Base-by-base conservation (phyloP, 2,329 filamentous ascomycete species). In the Fonsecaea nubica region DNA sequence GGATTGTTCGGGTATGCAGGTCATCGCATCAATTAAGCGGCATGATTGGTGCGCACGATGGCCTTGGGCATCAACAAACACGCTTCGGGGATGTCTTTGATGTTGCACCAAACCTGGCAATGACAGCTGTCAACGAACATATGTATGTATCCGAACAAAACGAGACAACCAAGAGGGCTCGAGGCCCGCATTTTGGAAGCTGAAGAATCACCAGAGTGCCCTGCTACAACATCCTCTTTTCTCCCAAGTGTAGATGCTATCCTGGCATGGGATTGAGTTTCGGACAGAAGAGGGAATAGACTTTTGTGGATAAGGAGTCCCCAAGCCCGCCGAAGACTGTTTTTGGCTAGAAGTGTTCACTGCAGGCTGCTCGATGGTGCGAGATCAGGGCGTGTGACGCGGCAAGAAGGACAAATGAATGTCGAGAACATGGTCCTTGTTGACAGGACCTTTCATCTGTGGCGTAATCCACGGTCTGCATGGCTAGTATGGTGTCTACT, bases 1-100 rank as follows among this genome's bases (percentile, higher is more conserved):
- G 38, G 58, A 48, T 58, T 50, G 45, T 53, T 50, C 62, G 62
- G 64, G 54, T 69, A 69, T 69, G 67, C 67, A 69, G 67, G 67
- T 69, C 67, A 69, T 69, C 58, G 59, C 61, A 59, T 38, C 62
- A 40, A 59, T 48, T 50, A 60, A 57, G n/a, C 30, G 35, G 57
- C 50, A 38, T 64, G 62, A 69, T 67, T 69, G 64, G 62, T 57
- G 40, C 45, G 18, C 66, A 32, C 9, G 13, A 36, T 18, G 25
- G 53, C 18, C 9, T 62, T 33, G 50, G 12, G 25, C 42, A 40
- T 54, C 52, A 55, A 57, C 5, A n/a, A n/a, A 25, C 56, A 50
- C 40, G 48, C 21, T 50, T 52, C 38, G 58, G 33, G 32, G 32
- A 58, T 52, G n/a, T 13, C 40, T 58, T 42, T n/a, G 32, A 62